Conservation (phyloP, 2,329 filamentous ascomycete species). For the Coniella lustricola region DNA sequence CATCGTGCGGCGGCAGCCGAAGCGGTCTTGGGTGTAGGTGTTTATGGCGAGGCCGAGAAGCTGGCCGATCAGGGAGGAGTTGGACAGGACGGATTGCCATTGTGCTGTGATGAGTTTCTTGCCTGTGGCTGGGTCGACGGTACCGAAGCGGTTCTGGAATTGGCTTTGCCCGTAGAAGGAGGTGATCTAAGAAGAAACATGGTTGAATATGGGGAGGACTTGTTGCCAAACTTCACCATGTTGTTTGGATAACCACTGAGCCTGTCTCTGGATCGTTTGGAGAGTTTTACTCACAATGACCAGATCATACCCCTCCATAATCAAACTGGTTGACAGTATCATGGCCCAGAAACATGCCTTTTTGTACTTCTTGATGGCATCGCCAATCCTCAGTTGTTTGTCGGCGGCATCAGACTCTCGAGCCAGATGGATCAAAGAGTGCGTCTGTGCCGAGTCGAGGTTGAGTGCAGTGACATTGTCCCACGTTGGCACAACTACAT, state of each 20-base stretch:
- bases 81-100: conserved; percentile 40
- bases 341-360: conserved; percentile 26
- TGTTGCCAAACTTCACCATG: neutral
- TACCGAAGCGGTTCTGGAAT: conserved; percentile 26
- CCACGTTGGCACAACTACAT: conserved; percentile 7
- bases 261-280: neutral
- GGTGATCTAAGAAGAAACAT: conserved; percentile 14
- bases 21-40: conserved; percentile 33
- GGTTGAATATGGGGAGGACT: neutral
- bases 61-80: conserved; percentile 35
- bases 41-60: conserved; percentile 37
- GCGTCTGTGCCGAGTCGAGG: conserved; percentile 13
- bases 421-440: conserved; percentile 16
- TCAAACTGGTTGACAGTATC: conserved; percentile 21
- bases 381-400: conserved; percentile 19
- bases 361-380: conserved; percentile 22
- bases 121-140: conserved; percentile 17
- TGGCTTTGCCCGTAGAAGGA: conserved; percentile 28
- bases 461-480: conserved; percentile 7
- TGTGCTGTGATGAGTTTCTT: conserved; percentile 33
- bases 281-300: conserved; percentile 27
- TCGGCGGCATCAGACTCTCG: conserved; percentile 18
- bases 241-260: neutral
- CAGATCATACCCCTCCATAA: conserved; percentile 30
- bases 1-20: conserved; percentile 30